Evolutionary conservation across 805 yeast species (phyloP), one percentile per base, ranked within the genome.

Genomic region (Sugiyamaella valdiviana): DNA sequence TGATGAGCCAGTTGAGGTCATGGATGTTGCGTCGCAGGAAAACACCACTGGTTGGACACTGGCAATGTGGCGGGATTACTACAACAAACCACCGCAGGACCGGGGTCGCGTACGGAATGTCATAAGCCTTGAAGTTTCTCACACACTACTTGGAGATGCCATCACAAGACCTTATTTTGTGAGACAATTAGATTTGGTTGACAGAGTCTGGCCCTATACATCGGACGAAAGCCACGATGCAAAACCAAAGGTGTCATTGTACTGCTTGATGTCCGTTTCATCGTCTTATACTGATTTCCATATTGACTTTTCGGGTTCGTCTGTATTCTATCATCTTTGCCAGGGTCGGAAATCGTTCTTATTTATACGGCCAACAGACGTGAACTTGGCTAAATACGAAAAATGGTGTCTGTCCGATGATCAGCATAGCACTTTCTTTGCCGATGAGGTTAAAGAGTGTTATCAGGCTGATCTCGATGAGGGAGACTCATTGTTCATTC

Each of bases 231-330:
- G 45, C 16, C 10, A 46, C 6, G 60, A 53, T 0, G 50, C 47
- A 3, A 53, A 57, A 29, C 72, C 73, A 1, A 65, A 67, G 40
- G 71, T 67, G 1, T 79, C 88, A 17, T 78, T 82, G 47, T 89
- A 89, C 62, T 82, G 95, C 53, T 70, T 89, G 37, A 89, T 89
- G 95, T 84, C 95, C 0, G 95, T 86, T 2, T 69, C 73, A 21
- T 78, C 82, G 51, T 80, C 93, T 2, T 89, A 77, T 62, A 89
- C 96, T 0, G 97, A 89, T 62, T 89, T 88, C 66, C 97, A 89
- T 64, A 72, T 89, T 39, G 97, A 89, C 63, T 89, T 89, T 63
- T 93, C 95, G 1, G 97, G 96, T 0, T 85, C 96, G 0, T 84
- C 93, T 1, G 97, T 89, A 4, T 89, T 86, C 62, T 89, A 89